Percentiles rank a stretch among this genome's conserved stretches.
These are phyloP conservation scores for Ampelomyces quisqualis DNA, from an alignment of 2,329 filamentous ascomycete genomes.

Conservation along the genomic window DNA sequence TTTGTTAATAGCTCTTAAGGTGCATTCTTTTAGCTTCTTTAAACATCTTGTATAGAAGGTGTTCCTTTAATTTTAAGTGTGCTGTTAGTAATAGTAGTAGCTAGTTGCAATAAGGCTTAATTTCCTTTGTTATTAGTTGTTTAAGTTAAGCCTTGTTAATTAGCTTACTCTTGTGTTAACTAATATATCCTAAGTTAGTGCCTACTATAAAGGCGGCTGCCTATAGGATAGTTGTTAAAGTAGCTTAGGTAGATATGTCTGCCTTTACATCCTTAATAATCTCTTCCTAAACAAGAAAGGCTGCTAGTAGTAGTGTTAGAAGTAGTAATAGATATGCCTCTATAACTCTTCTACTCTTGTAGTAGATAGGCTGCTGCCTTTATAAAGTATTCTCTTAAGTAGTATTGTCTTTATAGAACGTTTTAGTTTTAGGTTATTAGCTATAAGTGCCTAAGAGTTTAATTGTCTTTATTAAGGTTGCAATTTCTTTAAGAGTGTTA, in stretches of 20 bases:
- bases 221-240: constrained; percentile 2
- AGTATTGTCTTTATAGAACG: constrained; percentile 4
- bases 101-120: constrained; percentile 1
- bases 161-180: not conserved
- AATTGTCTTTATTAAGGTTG: constrained; percentile 1
- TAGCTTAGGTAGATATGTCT: not conserved
- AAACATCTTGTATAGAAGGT: not conserved
- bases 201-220: constrained; percentile 6
- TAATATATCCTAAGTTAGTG: not conserved
- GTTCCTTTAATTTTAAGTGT: not conserved
- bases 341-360: constrained; percentile 1
- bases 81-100: constrained; percentile 1
- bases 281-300: constrained; percentile 1
- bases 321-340: not conserved
- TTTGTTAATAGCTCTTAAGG: not conserved
- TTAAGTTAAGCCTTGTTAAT: constrained; percentile 3
- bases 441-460: not conserved
- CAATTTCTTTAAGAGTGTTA: constrained; percentile 7
- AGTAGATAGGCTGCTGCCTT: not conserved
- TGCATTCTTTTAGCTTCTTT: not conserved
- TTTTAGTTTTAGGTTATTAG: not conserved
- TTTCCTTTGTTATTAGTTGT: not conserved
- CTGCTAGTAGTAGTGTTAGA: not conserved
- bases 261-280: not conserved
- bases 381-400: not conserved